Evolutionary conservation across 208 protist genomes (phyloP).

Genomic region (Porcisia hertigi): DNA sequence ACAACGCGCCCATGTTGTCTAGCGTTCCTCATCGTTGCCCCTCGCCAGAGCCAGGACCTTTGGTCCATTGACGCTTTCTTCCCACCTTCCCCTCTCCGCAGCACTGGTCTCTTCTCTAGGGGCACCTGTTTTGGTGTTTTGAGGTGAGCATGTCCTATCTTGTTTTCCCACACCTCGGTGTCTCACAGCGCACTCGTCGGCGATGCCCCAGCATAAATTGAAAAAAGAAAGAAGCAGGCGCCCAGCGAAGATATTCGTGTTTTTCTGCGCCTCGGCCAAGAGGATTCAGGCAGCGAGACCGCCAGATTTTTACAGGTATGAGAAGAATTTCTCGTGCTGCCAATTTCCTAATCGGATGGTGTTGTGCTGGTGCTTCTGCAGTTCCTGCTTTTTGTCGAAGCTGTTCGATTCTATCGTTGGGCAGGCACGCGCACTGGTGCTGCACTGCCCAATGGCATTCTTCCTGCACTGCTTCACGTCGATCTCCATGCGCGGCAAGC

Average conservation of each 20-base stretch:
- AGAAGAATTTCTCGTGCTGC: conserved; percentile 66
- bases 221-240: conserved; percentile 8
- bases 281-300: conserved; percentile 50
- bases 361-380: conserved; percentile 47
- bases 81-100: no score
- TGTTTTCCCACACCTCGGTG: no score
- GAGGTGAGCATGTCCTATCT: no score
- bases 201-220: background rate
- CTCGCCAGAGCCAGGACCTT: no score
- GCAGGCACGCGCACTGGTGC: conserved; percentile 56
- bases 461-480: conserved; percentile 37
- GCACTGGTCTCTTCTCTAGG: no score
- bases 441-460: conserved; percentile 48
- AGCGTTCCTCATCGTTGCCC: no score
- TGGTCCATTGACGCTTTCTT: no score
- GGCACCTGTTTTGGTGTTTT: no score
- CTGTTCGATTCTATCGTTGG: conserved; percentile 54
- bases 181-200: no score
- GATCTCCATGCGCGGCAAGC: conserved; percentile 56
- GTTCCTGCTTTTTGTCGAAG: conserved; percentile 51
- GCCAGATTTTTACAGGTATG: conserved; percentile 64
- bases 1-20: no score
- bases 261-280: conserved; percentile 49
- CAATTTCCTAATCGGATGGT: conserved; percentile 46
- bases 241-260: conserved; percentile 2